Evolutionary conservation across 805 yeast species (phyloP), one percentile per base, ranked within the genome.

Genomic region (Vanderwaltozyma yarrowii): DNA sequence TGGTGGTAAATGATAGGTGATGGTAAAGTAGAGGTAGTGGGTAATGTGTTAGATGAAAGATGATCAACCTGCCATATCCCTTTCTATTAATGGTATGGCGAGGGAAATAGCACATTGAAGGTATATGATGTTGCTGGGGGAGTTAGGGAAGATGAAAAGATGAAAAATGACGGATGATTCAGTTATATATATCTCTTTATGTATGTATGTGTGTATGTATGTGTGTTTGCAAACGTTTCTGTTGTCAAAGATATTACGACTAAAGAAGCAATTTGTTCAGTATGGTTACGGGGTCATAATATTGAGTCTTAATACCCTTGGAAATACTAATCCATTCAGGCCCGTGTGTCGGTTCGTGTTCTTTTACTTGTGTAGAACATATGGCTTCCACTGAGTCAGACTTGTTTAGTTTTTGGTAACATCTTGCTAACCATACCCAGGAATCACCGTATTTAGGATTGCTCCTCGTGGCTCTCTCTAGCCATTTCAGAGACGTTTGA

Each of bases 401-500:
- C 18, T 53, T 51, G 5, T 47, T 41, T 18, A 68, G 43, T 43
- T 66, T 70, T 16, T 46, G 36, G 32, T 65, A 40, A 44, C 70
- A 74, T 20, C 67, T 64, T 47, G 72, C 74, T 35, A 67, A 51
- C 80, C 86, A 79, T 1, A 76, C 72, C 81, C 94, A 86, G 3
- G 70, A 59, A 58, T 88, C 96, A 4, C 95, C 96, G 51, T 66
- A 72, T n/a, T 60, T 64, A 1, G 64, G 56, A 39, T 78, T 76
- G 2, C 67, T 64, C n/a, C 61, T 64, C 10, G 79, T 53, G 0
- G 92, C 82, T 37, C 81, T 66, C 34, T 79, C 80, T 39, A 86
- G 73, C 86, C 95, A 88, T 12, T 77, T 68, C 39, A 66, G 63
- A 0, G 94, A 84, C 45, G 77, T 79, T 2, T 69, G 60, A 19